Conservation (phyloP, 169 alveolate genomes). For the Miamiensis avidus region DNA sequence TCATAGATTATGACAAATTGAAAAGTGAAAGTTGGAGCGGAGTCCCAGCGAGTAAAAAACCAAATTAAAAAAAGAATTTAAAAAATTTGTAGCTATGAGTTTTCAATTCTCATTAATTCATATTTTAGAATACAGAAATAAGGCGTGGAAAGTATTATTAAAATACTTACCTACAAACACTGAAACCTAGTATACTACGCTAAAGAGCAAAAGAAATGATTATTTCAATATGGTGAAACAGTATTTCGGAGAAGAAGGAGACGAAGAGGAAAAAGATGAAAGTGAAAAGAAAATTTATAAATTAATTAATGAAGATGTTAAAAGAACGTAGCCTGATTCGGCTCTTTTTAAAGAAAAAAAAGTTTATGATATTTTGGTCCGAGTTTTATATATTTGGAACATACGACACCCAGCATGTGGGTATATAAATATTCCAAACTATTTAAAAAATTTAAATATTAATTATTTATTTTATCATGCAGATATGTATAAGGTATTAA, state of each 20-base stretch:
- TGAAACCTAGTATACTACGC: constrained; percentile 44
- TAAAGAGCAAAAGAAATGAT: constrained; percentile 73
- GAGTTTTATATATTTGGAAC: constrained; percentile 70
- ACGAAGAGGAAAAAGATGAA: constrained; percentile 45
- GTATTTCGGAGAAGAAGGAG: constrained; percentile 45
- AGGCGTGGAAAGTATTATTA: constrained; percentile 73
- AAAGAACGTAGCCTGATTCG: constrained; percentile 75
- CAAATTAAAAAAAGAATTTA: neutral
- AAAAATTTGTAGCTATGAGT: too few species aligned
- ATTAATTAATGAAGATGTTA: constrained; percentile 73
- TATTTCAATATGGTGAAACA: constrained; percentile 63
- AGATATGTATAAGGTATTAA: constrained; percentile 79
- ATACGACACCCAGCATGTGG: constrained; percentile 79
- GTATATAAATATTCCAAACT: neutral
- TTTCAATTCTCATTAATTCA: too few species aligned
- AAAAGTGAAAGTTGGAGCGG: constrained; percentile 63
- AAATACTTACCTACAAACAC: constrained; percentile 73
- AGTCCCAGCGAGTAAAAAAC: constrained; percentile 48
- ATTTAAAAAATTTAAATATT: too few species aligned
- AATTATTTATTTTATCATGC: neutral
- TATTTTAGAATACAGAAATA: constrained; percentile 56
- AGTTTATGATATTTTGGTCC: constrained; percentile 62
- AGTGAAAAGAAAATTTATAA: constrained; percentile 56
- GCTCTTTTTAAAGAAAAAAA: constrained; percentile 50
- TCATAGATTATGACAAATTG: constrained; percentile 50